phyloP scores from a whole-genome alignment of 148 eudicot species.

The Vaccinium corymbosum region DNA sequence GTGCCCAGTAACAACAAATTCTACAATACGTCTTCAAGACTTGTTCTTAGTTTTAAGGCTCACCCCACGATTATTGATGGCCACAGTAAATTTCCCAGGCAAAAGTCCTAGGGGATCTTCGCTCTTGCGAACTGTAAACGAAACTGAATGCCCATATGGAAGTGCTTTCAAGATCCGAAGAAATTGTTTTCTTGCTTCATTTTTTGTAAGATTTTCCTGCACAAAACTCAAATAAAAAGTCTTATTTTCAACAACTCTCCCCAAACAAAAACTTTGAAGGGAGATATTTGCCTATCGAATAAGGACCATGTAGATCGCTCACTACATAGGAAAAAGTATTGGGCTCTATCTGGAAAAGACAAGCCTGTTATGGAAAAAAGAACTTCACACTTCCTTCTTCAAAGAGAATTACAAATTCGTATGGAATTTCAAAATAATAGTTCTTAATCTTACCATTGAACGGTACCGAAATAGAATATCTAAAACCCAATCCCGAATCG shows the following conservation, averaged over 20 bases:
- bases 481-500: conserved; percentile 80
- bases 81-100: conserved; percentile 86
- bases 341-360: too few species aligned
- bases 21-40: neutral
- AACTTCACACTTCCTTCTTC: neutral
- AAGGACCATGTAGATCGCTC: neutral
- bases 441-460: conserved; percentile 49
- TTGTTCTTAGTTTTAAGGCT: conserved; percentile 16
- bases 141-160: conserved; percentile 94
- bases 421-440: conserved; percentile 4
- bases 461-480: conserved; percentile 81
- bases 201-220: conserved; percentile 84
- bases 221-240: neutral
- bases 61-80: conserved; percentile 97
- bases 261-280: neutral
- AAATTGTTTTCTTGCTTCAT: conserved; percentile 94
- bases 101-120: conserved; percentile 98
- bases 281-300: neutral
- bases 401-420: neutral
- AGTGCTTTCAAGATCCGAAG: conserved; percentile 73
- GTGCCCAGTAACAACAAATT: neutral
- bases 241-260: neutral
- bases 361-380: neutral
- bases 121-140: conserved; percentile 92
- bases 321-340: neutral